A percentile compares a stretch with the other conserved stretches of the same genome.
These are phyloP conservation scores for Raffaelea arxii DNA, from an alignment of 2,329 filamentous ascomycete species.

Conservation along the genomic window DNA sequence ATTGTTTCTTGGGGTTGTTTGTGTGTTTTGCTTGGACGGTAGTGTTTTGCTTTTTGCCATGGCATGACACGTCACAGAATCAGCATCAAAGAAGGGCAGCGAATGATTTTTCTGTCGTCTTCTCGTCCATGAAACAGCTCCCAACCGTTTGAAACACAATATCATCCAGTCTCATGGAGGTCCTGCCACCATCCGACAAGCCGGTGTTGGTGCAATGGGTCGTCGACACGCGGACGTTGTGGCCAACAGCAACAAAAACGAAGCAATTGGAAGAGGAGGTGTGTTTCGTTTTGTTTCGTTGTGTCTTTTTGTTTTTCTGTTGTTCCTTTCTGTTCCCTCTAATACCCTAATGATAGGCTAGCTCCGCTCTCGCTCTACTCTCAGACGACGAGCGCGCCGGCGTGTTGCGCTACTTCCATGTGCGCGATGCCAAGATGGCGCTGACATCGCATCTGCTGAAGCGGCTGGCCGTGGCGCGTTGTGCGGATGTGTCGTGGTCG, in stretches of 20 bases:
- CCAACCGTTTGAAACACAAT: too few relatives aligned
- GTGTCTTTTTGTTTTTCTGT: neutral
- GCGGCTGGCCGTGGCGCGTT: constrained; percentile 53
- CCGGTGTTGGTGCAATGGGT: constrained; percentile 48
- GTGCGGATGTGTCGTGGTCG: constrained; percentile 46
- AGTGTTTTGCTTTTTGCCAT: too few relatives aligned
- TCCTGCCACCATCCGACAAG: constrained; percentile 1
- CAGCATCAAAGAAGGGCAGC: too few relatives aligned
- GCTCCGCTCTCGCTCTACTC: constrained; percentile 43
- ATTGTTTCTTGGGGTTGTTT: too few relatives aligned
- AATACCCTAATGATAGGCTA: constrained; percentile 3
- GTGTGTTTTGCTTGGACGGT: too few relatives aligned
- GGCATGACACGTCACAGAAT: too few relatives aligned
- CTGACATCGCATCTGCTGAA: constrained; percentile 67
- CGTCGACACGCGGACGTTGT: constrained; percentile 49
- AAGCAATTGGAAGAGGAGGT: constrained; percentile 36
- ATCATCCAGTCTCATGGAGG: too few relatives aligned
- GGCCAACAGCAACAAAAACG: constrained; percentile 41
- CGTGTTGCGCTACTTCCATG: constrained; percentile 53
- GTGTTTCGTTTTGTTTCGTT: too few relatives aligned
- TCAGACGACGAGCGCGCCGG: constrained; percentile 42
- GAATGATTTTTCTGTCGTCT: too few relatives aligned
- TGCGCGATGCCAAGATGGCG: constrained; percentile 65
- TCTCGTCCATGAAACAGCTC: too few relatives aligned
- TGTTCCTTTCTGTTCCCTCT: too few relatives aligned